These are phyloP conservation scores for Oenanthe javanica DNA, from an alignment of 140 eudicot species.

Conservation along the genomic window DNA sequence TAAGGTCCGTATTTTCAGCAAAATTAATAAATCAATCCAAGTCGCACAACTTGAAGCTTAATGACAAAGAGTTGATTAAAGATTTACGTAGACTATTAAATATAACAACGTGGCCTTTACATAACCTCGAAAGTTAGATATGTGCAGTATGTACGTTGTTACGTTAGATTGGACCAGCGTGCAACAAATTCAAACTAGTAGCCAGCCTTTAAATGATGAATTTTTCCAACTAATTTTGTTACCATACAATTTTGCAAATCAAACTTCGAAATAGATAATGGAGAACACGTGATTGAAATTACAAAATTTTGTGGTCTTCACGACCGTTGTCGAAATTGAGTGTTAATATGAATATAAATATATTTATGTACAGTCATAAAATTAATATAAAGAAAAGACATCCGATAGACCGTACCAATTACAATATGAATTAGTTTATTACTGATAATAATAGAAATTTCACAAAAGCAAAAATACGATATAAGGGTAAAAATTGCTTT, in stretches of 20 bases:
- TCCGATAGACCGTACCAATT: no score
- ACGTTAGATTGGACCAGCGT: neutral
- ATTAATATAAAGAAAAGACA: no score
- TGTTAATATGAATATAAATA: neutral
- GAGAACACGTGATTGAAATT: neutral
- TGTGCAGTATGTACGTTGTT: neutral
- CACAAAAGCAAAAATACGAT: no score
- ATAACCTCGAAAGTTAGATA: neutral
- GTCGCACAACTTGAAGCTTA: neutral
- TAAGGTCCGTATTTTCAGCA: no score
- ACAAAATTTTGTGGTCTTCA: neutral
- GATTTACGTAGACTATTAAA: neutral
- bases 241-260: neutral
- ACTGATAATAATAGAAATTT: no score
- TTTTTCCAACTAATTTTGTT: neutral
- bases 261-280: neutral
- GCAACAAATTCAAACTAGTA: neutral
- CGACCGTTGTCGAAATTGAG: neutral
- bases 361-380: no score
- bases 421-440: no score
- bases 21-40: neutral
- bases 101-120: neutral
- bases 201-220: neutral
- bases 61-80: conserved; percentile 10
- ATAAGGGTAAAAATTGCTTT: no score